These are phyloP conservation scores for Fonsecaea erecta DNA, from an alignment of 2,329 filamentous ascomycete species.

Conservation along the genomic window DNA sequence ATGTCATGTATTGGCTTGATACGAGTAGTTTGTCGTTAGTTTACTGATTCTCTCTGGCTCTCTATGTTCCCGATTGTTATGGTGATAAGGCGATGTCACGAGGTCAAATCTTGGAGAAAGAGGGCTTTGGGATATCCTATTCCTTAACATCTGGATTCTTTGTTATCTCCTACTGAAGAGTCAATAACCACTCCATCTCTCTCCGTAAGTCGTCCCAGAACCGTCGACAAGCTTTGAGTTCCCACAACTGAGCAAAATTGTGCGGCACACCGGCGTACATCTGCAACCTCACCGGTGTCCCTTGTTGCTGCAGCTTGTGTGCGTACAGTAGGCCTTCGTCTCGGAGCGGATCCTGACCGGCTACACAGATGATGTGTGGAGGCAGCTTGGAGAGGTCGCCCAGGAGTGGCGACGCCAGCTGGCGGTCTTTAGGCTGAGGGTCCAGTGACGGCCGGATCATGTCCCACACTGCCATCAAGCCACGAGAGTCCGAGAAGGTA, in stretches of 20 bases:
- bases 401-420: constrained; percentile 15
- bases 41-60: neutral
- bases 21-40: neutral
- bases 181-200: neutral
- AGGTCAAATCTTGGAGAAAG: neutral
- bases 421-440: constrained; percentile 2
- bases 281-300: constrained; percentile 49
- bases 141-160: neutral
- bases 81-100: no score
- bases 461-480: constrained; percentile 20
- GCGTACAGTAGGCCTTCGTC: constrained; percentile 61
- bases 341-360: constrained; percentile 56
- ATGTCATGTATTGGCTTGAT: constrained; percentile 9
- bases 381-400: constrained; percentile 44
- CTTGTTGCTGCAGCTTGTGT: constrained; percentile 49
- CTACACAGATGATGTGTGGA: constrained; percentile 55
- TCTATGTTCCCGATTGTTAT: neutral
- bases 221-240: constrained; percentile 6
- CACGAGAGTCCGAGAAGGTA: constrained; percentile 8
- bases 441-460: constrained; percentile 10
- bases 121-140: no score
- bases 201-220: neutral
- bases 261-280: constrained; percentile 52
- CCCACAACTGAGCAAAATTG: constrained; percentile 25
- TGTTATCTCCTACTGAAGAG: neutral